Evolutionary conservation across 1,284 basidiomycete species (phyloP).

Genomic region (Limonomyces culmigenus): DNA sequence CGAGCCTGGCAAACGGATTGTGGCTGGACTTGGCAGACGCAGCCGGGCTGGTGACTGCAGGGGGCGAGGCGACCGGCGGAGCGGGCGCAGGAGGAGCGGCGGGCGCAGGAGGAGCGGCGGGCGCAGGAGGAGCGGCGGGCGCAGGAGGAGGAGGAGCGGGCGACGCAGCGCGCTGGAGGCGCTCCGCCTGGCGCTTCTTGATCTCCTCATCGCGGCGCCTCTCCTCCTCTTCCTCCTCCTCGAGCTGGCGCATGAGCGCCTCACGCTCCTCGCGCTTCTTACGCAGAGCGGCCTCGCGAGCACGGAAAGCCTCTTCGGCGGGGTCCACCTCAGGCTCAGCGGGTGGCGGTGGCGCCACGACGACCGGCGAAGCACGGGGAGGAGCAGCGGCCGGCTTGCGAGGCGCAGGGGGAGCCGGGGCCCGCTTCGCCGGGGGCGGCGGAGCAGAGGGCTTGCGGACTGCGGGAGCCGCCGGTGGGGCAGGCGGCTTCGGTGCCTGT

Average conservation of each 20-base stretch:
- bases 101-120: constrained; percentile 14
- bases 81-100: constrained; percentile 19
- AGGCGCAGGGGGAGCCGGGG: constrained; percentile 10
- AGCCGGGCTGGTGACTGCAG: constrained; percentile 13
- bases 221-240: constrained; percentile 58
- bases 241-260: constrained; percentile 47
- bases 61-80: constrained; percentile 13
- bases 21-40: constrained; percentile 26
- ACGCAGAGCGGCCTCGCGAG: constrained; percentile 44
- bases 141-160: constrained; percentile 8
- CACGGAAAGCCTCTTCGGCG: constrained; percentile 46
- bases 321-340: constrained; percentile 30
- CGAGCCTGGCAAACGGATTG: constrained; percentile 58
- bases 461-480: constrained; percentile 11
- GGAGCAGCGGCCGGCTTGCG: constrained; percentile 14
- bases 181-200: constrained; percentile 26
- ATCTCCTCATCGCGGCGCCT: constrained; percentile 41
- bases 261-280: constrained; percentile 53
- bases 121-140: constrained; percentile 14
- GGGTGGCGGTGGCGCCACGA: constrained; percentile 19
- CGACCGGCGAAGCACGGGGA: constrained; percentile 15
- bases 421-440: constrained; percentile 14
- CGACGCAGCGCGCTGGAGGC: constrained; percentile 23
- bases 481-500: constrained; percentile 12
- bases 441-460: constrained; percentile 16